Evolutionary conservation across 768 basidiomycete species (phyloP).

Genomic region (Pisolithus tinctorius): DNA sequence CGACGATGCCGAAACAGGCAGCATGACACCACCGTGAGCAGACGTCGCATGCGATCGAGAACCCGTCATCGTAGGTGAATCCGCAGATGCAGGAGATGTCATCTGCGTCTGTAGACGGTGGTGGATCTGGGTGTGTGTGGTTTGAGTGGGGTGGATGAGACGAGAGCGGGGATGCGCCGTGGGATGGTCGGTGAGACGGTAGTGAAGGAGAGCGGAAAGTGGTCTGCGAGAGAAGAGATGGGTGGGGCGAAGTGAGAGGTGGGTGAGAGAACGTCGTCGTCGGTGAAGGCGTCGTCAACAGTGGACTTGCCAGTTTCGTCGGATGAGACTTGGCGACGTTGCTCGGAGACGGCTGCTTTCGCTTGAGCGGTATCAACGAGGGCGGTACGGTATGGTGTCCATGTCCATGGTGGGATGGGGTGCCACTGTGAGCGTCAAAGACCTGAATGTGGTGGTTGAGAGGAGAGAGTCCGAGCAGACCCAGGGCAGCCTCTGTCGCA

Average conservation of each 20-base stretch:
- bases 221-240: conserved; percentile 14
- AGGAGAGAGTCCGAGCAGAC: conserved; percentile 45
- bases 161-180: not conserved
- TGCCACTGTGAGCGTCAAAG: not conserved
- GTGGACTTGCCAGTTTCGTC: not conserved
- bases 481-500: conserved; percentile 55
- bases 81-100: conserved; percentile 71
- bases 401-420: too few species aligned
- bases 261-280: conserved; percentile 6
- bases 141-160: not conserved
- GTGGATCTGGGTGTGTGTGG: conserved; percentile 4
- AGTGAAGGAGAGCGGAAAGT: conserved; percentile 15
- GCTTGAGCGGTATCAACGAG: conserved; percentile 35
- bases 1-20: conserved; percentile 62
- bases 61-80: conserved; percentile 70
- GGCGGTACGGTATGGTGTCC: not conserved
- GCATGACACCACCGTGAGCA: conserved; percentile 84
- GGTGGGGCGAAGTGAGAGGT: conserved; percentile 5
- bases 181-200: conserved; percentile 1
- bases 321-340: too few species aligned
- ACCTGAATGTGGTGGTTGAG: conserved; percentile 9
- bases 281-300: conserved; percentile 16
- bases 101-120: conserved; percentile 31
- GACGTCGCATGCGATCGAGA: conserved; percentile 77
- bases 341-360: conserved; percentile 26